Evolutionary conservation across 768 basidiomycete species (phyloP).

Genomic region (Flagelloscypha sp.): DNA sequence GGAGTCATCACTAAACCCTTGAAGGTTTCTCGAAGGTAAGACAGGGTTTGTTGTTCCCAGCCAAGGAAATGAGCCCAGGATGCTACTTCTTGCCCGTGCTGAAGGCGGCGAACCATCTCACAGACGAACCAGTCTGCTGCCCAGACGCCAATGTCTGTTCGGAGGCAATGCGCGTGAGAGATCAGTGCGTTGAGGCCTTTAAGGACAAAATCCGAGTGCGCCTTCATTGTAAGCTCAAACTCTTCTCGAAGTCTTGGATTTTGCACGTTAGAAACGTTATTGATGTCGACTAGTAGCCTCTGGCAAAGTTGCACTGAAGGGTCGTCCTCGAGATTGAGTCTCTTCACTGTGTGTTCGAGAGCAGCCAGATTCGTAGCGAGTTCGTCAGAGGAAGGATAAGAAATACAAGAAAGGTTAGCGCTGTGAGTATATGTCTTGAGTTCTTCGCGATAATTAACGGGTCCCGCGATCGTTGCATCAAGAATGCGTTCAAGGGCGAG

Average conservation of each 20-base stretch:
- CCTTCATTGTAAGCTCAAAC: conserved; percentile 51
- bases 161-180: conserved; percentile 48
- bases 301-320: conserved; percentile 50
- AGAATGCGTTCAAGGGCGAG: conserved; percentile 65
- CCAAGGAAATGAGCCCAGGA: no score
- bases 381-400: no score
- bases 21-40: conserved; percentile 47
- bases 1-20: conserved; percentile 32
- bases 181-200: conserved; percentile 55
- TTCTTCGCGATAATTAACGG: conserved; percentile 47
- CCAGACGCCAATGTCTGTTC: conserved; percentile 60
- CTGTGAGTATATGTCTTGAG: conserved; percentile 53
- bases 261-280: no score
- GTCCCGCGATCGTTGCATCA: conserved; percentile 57
- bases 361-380: conserved; percentile 45
- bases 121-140: conserved; percentile 75
- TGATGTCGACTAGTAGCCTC: no score
- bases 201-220: conserved; percentile 54
- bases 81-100: background rate
- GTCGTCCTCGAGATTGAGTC: conserved; percentile 57
- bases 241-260: conserved; percentile 48
- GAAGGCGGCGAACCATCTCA: background rate
- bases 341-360: conserved; percentile 31
- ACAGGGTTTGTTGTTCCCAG: conserved; percentile 53
- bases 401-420: conserved; percentile 53